phyloP scores from a whole-genome alignment of 768 basidiomycete species.

The Boletus sp. region DNA sequence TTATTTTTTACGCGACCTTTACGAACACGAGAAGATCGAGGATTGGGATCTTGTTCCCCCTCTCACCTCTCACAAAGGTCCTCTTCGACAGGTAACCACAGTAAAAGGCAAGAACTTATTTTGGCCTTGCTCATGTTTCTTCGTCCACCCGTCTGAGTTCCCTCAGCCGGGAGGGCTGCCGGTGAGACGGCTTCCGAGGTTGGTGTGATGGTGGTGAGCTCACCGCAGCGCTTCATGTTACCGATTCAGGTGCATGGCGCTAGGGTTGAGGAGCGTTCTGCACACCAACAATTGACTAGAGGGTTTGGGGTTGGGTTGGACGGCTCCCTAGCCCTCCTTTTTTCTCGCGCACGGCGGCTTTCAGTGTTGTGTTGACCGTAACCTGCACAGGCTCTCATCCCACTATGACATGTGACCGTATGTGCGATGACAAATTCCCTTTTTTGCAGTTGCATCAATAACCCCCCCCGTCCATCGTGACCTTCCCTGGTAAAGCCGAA shows the following conservation, averaged over 20 bases:
- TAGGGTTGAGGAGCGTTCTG: not conserved
- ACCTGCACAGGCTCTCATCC: not conserved
- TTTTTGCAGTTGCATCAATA: not conserved
- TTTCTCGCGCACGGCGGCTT: not conserved
- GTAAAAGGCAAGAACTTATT: too few species aligned
- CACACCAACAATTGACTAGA: not conserved
- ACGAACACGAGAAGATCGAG: too few species aligned
- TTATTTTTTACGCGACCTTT: too few species aligned
- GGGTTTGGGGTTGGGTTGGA: not conserved
- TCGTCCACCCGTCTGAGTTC: too few species aligned
- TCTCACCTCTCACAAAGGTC: too few species aligned
- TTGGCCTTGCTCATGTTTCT: too few species aligned
- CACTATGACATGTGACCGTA: not conserved
- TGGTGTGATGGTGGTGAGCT: not conserved
- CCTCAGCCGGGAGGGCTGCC: too few species aligned
- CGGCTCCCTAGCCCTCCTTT: not conserved
- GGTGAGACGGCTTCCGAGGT: not conserved
- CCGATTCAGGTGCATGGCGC: not conserved
- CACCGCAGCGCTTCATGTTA: not conserved
- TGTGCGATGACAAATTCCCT: not conserved
- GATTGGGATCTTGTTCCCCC: too few species aligned
- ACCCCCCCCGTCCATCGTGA: not conserved
- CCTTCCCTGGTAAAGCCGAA: not conserved
- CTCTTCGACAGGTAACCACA: too few species aligned
- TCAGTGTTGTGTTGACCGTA: not conserved